Conservation (phyloP, 257 asterid genomes). For the Lavandula angustifolia region DNA sequence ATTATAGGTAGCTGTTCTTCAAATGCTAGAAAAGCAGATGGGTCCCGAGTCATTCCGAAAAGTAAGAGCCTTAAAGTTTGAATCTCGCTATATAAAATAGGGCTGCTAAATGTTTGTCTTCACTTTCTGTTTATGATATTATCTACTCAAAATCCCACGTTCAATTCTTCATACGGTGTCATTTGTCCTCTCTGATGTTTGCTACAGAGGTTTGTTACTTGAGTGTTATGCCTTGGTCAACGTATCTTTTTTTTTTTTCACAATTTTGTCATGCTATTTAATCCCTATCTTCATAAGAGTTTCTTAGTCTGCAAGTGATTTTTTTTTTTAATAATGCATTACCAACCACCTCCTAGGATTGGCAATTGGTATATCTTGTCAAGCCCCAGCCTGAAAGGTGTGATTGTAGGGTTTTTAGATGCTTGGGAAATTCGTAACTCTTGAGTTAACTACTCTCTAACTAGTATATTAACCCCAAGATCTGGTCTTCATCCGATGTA, state of each 20-base stretch:
- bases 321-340: neutral
- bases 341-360: conserved; percentile 1
- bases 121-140: conserved; percentile 10
- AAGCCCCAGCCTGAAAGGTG: neutral
- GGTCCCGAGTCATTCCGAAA: conserved; percentile 98
- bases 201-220: conserved; percentile 5
- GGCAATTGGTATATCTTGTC: neutral
- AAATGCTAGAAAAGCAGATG: conserved; percentile 99
- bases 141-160: conserved; percentile 6
- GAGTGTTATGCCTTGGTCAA: conserved; percentile 17
- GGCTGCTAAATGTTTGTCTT: conserved; percentile 22
- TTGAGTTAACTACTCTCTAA: neutral
- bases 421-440: neutral
- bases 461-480: neutral
- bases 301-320: neutral
- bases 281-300: neutral
- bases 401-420: conserved; percentile 13
- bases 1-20: conserved; percentile 86
- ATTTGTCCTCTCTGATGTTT: conserved; percentile 14
- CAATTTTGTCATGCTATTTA: conserved; percentile 1
- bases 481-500: conserved; percentile 11
- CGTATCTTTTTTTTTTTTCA: neutral
- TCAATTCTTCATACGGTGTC: conserved; percentile 21
- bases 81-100: conserved; percentile 4
- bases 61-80: conserved; percentile 50